A percentile compares a stretch with the other conserved stretches of the same genome.
phyloP scores from a whole-genome alignment of 306 rosid species.

The Dryas drummondii region DNA sequence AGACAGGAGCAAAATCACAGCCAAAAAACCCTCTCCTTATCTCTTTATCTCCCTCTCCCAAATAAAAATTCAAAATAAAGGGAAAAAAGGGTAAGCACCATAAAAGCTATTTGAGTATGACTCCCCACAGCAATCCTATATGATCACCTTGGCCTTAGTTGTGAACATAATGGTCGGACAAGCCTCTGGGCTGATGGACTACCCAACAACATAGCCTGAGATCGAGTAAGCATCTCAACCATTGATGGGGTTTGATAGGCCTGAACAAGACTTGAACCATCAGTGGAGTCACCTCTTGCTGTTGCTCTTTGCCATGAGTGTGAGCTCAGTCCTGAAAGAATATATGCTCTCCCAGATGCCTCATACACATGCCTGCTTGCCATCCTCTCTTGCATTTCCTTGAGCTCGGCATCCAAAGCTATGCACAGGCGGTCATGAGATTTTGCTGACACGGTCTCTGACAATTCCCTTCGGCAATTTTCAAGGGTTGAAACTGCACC shows the following conservation, averaged over 20 bases:
- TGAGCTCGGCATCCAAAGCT: slow-evolving; percentile 92
- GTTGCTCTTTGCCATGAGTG: slow-evolving; percentile 99
- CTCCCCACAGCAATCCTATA: slow-evolving; percentile 25
- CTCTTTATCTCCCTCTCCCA: slow-evolving; percentile 45
- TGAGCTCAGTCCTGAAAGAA: slow-evolving; percentile 95
- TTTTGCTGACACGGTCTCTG: slow-evolving; percentile 65
- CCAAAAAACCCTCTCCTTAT: slow-evolving; percentile 41
- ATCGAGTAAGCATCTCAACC: slow-evolving; percentile 95
- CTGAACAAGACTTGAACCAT: slow-evolving; percentile 78
- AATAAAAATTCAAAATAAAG: slow-evolving; percentile 17
- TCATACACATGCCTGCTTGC: slow-evolving; percentile 91
- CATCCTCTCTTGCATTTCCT: slow-evolving; percentile 97
- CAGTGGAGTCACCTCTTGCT: slow-evolving; percentile 94
- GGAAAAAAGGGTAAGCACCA: slow-evolving; percentile 35
- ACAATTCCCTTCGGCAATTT: slow-evolving; percentile 60
- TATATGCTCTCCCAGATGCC: slow-evolving; percentile 96
- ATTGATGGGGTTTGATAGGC: slow-evolving; percentile 95
- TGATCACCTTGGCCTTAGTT: slow-evolving; percentile 81
- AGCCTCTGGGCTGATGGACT: slow-evolving; percentile 87
- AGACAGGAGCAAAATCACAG: slow-evolving; percentile 59
- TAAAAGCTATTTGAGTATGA: too few relatives aligned
- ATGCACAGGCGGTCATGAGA: slow-evolving; percentile 71
- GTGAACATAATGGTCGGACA: slow-evolving; percentile 71
- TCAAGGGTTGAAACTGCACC: slow-evolving; percentile 77
- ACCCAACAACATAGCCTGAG: slow-evolving; percentile 76